Evolutionary conservation across 1,139 yeast species (phyloP).

Genomic region (Debaryomycetaceae sp.): DNA sequence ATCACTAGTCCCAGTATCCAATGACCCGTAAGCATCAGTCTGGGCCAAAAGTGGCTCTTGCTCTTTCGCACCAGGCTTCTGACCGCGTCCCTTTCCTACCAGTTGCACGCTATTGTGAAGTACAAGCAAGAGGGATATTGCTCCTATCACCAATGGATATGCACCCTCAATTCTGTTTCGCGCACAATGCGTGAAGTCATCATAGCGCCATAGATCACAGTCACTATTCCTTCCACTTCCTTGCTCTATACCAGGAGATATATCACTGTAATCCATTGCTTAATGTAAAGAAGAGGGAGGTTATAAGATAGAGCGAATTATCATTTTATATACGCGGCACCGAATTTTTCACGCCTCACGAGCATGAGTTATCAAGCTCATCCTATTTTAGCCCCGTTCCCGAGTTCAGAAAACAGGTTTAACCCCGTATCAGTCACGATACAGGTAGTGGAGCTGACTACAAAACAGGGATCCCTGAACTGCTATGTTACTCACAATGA

Average conservation of each 20-base stretch:
- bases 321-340: not conserved
- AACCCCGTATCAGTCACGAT: no score
- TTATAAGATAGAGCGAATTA: not conserved
- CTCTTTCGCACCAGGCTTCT: slow-evolving; percentile 16
- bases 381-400: no score
- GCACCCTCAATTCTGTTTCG: slow-evolving; percentile 35
- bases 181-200: slow-evolving; percentile 47
- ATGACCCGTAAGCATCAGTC: slow-evolving; percentile 31
- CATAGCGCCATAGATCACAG: slow-evolving; percentile 40
- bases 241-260: not conserved
- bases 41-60: slow-evolving; percentile 29
- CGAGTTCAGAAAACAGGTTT: no score
- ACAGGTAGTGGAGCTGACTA: no score
- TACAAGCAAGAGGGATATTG: slow-evolving; percentile 27
- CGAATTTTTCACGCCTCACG: not conserved
- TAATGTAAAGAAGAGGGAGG: not conserved
- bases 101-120: slow-evolving; percentile 19
- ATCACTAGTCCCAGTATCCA: slow-evolving; percentile 10
- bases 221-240: not conserved
- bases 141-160: slow-evolving; percentile 32
- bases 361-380: not conserved
- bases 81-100: slow-evolving; percentile 7
- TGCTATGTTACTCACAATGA: no score
- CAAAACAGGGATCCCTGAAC: no score
- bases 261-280: not conserved